Evolutionary conservation across 805 yeast species (phyloP), one percentile per base, ranked within the genome.

Genomic region (Metschnikowia borealis): DNA sequence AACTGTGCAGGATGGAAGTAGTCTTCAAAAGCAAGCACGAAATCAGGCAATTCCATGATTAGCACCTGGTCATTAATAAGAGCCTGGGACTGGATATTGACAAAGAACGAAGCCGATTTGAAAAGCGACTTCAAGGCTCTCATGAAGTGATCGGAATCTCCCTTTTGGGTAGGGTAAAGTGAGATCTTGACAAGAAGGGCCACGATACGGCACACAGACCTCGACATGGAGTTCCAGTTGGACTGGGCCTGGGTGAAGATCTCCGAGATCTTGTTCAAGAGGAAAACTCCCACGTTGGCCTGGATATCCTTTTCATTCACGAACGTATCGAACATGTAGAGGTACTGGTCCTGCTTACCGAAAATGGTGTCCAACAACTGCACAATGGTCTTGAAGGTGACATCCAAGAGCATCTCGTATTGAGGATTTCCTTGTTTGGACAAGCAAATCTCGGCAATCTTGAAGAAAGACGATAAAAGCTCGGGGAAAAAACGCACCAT

Each of bases 291-390:
- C 52, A 82, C 68, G 2, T 62, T 59, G 3, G 87, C 82, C 4
- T 79, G 63, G 8, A 66, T 60, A 6, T 56, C 52, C 31, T 66
- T 60, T 32, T 68, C 67, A 5, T 63, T 57, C 38, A 78, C 63
- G 55, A 81, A 82, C 11, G 74, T 70, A 46, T 82, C 81, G 56
- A 84, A 75, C 58, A 84, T 60, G 54, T 79, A 78, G 38, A 79
- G 71, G 64, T 82, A 81, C 54, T 82, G 85, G 52, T 82, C 84
- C 59, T 83, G 83, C 60, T 84, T 78, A 2, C 86, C 88, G 57
- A 84, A 70, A 15, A 84, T 74, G 45, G 81, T 73, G 63, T 85
- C 89, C 33, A 86, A 64, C 47, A 83, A 66, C 54, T 82, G 84
- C 39, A 84, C 79, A 34, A 82, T 71, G 2, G 87, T 76, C 55